Evolutionary conservation across 2,329 filamentous ascomycete species (phyloP).

Genomic region (Stagonosporopsis rhizophila): DNA sequence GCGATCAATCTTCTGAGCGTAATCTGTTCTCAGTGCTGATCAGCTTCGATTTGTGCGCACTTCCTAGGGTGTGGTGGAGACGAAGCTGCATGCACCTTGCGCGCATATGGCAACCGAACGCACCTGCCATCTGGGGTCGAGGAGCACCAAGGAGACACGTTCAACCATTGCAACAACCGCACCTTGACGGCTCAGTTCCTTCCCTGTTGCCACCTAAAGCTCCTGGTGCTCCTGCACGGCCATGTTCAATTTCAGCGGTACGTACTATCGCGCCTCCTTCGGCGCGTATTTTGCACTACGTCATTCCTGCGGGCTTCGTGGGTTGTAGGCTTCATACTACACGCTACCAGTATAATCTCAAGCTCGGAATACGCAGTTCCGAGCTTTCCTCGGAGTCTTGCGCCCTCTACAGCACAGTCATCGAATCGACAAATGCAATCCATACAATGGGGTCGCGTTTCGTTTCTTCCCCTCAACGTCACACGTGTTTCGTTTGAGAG

Average conservation of each 20-base stretch:
- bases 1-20: background rate
- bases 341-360: background rate
- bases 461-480: slow-evolving; percentile 26
- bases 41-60: slow-evolving; percentile 4
- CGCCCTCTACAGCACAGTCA: background rate
- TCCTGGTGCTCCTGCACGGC: slow-evolving; percentile 6
- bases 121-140: slow-evolving; percentile 13
- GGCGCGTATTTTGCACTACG: slow-evolving; percentile 7
- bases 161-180: slow-evolving; percentile 9
- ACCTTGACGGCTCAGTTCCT: slow-evolving; percentile 6
- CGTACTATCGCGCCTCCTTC: slow-evolving; percentile 24
- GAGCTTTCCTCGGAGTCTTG: background rate
- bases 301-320: slow-evolving; percentile 7
- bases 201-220: background rate
- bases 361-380: background rate
- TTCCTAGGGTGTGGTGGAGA: slow-evolving; percentile 14
- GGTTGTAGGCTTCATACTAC: slow-evolving; percentile 4
- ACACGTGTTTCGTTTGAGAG: slow-evolving; percentile 40
- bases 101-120: slow-evolving; percentile 16
- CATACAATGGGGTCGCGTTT: slow-evolving; percentile 20
- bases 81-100: slow-evolving; percentile 14
- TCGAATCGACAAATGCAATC: slow-evolving; percentile 20
- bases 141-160: slow-evolving; percentile 16
- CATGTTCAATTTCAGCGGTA: slow-evolving; percentile 51
- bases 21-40: slow-evolving; percentile 2